Evolutionary conservation across 2,329 filamentous ascomycete species (phyloP), one percentile per base, ranked within the genome.

Genomic region (Cercospora beticola): DNA sequence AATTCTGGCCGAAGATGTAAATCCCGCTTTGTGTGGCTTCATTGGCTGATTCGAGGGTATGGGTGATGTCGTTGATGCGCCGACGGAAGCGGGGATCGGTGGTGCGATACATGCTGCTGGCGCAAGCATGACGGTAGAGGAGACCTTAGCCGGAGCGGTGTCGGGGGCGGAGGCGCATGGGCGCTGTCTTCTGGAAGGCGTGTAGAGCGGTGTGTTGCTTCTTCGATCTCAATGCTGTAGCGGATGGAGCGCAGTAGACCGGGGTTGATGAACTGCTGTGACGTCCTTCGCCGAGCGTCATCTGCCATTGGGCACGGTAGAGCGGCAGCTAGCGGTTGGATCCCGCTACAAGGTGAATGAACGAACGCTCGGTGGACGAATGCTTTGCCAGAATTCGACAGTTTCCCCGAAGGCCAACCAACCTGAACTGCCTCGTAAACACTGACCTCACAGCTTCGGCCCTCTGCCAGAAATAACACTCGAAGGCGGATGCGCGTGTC

Each of bases 11-110:
- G 77, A 97, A 95, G 69, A 89, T 89, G 87, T 94, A 98, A 76
- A 98, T 91, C 66, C 91, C 90, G 59, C 92, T 93, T 69, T 95
- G 94, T n/a, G 94, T 93, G 66, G 92, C 90, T 79, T 97, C 93
- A 69, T 96, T 97, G 58, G 92, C 93, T 33, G 91, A 87, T 81
- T 97, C 94, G 80, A 96, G 89, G 76, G 94, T 97, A 74, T 95
- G 91, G 6, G 92, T 90, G 78, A 97, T 90, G 78, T 95, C 92
- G 79, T 97, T 96, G 87, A 97, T 92, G 75, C 92, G 93, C 81
- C 97, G 93, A 73, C 94, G 92, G 80, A 97, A 89, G 76, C 94
- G 92, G 70, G 94, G 94, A 81, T 97, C 94, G 77, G 81, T 84
- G 76, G 86, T 84, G 73, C 86, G 84, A 80, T 88, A 89, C 86